Evolutionary conservation across 2,329 filamentous ascomycete species (phyloP).

Genomic region (Apiospora arundinis): DNA sequence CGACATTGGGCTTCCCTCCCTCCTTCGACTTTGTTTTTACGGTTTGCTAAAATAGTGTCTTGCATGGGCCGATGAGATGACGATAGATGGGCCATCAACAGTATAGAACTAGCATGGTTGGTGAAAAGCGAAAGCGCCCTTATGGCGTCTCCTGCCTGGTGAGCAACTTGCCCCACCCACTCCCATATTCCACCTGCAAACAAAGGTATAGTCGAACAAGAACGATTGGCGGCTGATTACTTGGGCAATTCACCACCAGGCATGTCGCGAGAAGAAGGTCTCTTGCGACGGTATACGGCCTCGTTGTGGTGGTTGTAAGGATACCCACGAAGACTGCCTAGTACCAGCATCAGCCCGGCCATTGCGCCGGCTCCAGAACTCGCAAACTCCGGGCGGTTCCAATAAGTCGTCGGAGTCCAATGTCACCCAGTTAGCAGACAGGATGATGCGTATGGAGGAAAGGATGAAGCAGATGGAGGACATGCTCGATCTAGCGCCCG

Average conservation of each 20-base stretch:
- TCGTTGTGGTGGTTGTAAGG: constrained; percentile 17
- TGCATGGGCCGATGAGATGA: not conserved
- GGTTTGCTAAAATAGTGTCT: not conserved
- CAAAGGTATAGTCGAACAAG: not conserved
- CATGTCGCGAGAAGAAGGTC: constrained; percentile 15
- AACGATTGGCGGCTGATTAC: not conserved
- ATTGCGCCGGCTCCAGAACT: constrained; percentile 6
- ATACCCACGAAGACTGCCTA: constrained; percentile 6
- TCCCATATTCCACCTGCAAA: not conserved
- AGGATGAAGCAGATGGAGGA: constrained; percentile 19
- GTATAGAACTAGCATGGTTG: not conserved
- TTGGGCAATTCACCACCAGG: not conserved
- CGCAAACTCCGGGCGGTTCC: not conserved
- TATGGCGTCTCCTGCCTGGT: constrained; percentile 15
- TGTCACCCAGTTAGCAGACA: not conserved
- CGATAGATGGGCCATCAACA: not conserved
- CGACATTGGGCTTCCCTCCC: not conserved
- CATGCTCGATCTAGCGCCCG: not conserved
- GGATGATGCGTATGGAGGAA: constrained; percentile 8
- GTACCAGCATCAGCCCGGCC: constrained; percentile 8
- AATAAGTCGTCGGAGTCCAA: not conserved
- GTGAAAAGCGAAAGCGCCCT: constrained; percentile 18
- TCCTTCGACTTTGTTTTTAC: not conserved
- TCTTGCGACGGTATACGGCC: constrained; percentile 3
- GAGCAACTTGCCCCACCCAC: not conserved